Percentiles rank a stretch among this genome's conserved stretches.
Conservation (phyloP, 1,139 yeast genomes). For the Saccharomycopsis hybrid region DNA sequence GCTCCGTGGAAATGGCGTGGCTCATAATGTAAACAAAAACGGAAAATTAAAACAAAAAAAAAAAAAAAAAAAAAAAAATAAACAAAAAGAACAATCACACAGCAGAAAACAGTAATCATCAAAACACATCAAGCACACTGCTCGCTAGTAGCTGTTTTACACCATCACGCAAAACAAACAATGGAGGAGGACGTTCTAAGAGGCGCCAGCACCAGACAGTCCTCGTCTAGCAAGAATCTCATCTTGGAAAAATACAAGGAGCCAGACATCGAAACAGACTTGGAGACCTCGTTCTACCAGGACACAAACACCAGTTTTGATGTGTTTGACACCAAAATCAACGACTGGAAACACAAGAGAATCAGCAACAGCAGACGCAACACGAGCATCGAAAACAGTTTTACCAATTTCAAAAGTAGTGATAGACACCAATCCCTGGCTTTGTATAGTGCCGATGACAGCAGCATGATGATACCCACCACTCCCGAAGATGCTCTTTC, state of each 20-base stretch:
- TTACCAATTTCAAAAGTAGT: neutral
- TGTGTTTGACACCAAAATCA: constrained; percentile 13
- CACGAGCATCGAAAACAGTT: neutral
- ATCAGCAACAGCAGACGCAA: neutral
- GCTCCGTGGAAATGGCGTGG: too few species aligned
- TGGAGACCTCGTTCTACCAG: constrained; percentile 15
- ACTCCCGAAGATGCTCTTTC: neutral
- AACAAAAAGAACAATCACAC: too few species aligned
- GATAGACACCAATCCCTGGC: neutral
- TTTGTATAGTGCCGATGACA: too few species aligned
- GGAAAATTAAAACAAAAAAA: too few species aligned
- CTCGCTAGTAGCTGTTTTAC: too few species aligned
- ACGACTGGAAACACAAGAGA: constrained; percentile 11
- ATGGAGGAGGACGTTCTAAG: neutral
- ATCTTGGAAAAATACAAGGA: constrained; percentile 13
- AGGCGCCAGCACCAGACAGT: neutral
- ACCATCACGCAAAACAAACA: too few species aligned
- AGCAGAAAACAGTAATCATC: too few species aligned
- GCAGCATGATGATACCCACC: neutral
- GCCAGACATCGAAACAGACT: constrained; percentile 9
- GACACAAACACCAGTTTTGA: constrained; percentile 2
- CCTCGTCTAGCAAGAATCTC: constrained; percentile 1
- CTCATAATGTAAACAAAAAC: too few species aligned
- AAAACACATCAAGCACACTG: too few species aligned
- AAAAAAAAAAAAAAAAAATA: too few species aligned